Conservation (phyloP, 192 early-diverging fungal species). For the Coemansia furcata region DNA sequence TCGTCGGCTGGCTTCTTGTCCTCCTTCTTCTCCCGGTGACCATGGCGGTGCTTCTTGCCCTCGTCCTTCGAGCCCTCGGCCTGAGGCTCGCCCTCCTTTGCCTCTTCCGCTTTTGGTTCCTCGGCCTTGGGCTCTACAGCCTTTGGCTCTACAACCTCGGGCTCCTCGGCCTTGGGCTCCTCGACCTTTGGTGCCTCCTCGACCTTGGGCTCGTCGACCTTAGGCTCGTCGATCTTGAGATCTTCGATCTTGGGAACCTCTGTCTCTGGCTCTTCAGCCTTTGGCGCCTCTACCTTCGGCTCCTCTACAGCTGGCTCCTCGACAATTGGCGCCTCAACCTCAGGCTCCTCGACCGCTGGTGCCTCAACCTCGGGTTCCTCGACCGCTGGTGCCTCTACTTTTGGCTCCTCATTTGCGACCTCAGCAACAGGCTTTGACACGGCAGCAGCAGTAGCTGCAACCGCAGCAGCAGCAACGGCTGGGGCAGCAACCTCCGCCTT, state of each 20-base stretch:
- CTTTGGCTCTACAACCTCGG: neutral
- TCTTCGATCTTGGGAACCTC: constrained; percentile 13
- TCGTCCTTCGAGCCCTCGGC: constrained; percentile 7
- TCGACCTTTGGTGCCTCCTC: no score
- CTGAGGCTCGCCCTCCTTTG: constrained; percentile 11
- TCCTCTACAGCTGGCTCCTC: constrained; percentile 1
- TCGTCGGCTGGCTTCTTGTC: constrained; percentile 30
- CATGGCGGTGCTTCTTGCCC: constrained; percentile 37
- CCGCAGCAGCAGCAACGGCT: neutral
- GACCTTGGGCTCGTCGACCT: constrained; percentile 8
- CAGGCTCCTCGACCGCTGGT: constrained; percentile 3
- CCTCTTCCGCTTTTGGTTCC: constrained; percentile 14
- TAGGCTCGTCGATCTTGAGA: constrained; percentile 6
- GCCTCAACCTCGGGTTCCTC: constrained; percentile 14
- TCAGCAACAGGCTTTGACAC: neutral
- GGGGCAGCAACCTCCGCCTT: constrained; percentile 11
- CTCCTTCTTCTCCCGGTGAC: constrained; percentile 27
- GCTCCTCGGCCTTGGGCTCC: neutral
- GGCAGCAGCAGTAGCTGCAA: neutral
- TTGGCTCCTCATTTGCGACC: constrained; percentile 10
- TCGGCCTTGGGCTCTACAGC: constrained; percentile 10
- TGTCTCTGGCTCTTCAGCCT: constrained; percentile 1
- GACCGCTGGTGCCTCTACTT: constrained; percentile 1
- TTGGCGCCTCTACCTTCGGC: neutral
- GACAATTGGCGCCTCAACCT: neutral